Percentiles rank a stretch among this genome's conserved stretches.
These are phyloP conservation scores for Phylloporus sp. DNA, from an alignment of 1,284 basidiomycete species.

Conservation along the genomic window DNA sequence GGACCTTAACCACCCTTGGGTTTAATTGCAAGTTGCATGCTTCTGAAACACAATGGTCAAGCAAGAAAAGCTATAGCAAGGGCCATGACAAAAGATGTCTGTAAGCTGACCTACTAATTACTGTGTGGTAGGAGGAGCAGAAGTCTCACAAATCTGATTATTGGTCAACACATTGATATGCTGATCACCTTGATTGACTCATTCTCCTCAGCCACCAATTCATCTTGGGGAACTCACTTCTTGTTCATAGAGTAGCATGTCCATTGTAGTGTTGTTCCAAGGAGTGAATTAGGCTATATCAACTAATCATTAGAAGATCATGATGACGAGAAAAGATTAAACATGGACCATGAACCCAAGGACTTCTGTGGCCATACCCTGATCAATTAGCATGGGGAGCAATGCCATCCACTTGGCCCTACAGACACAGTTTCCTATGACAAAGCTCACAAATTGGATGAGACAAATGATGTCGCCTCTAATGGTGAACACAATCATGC, in stretches of 20 bases:
- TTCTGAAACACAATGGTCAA: no score
- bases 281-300: slow-evolving; percentile 77
- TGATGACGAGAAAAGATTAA: not conserved
- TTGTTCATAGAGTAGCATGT: no score
- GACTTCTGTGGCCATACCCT: no score
- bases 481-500: slow-evolving; percentile 69
- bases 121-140: not conserved
- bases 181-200: slow-evolving; percentile 60
- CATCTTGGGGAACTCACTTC: no score
- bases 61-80: slow-evolving; percentile 40
- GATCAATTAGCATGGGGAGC: slow-evolving; percentile 51
- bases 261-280: slow-evolving; percentile 90
- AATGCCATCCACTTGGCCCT: slow-evolving; percentile 38
- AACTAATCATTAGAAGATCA: slow-evolving; percentile 3
- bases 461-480: slow-evolving; percentile 80
- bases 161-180: slow-evolving; percentile 76
- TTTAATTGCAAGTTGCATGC: no score
- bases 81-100: slow-evolving; percentile 47
- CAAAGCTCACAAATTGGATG: slow-evolving; percentile 59
- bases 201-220: slow-evolving; percentile 33
- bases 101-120: slow-evolving; percentile 50
- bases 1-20: no score
- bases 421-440: slow-evolving; percentile 63
- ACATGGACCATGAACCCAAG: slow-evolving; percentile 77
- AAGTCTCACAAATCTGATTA: slow-evolving; percentile 61